These are phyloP conservation scores for Salix arbutifolia DNA, from an alignment of 345 rosid genomes.

Conservation along the genomic window DNA sequence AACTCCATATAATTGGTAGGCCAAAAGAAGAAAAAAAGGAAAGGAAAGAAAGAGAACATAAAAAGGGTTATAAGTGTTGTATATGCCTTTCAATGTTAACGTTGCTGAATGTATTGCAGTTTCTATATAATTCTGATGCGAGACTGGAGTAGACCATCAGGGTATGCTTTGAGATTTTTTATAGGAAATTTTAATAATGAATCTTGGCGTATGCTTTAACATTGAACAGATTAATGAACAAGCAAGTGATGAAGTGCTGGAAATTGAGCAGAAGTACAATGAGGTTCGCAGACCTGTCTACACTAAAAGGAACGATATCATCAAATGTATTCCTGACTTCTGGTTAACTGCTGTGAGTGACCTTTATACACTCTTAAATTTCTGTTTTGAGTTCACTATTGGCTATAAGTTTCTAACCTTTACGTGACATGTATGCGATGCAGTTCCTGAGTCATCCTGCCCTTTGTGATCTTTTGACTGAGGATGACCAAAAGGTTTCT, in stretches of 20 bases:
- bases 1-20: no score
- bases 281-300: constrained; percentile 24
- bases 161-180: neutral
- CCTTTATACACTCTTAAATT: neutral
- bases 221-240: constrained; percentile 20
- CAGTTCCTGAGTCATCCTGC: constrained; percentile 27
- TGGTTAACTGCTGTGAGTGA: constrained; percentile 28
- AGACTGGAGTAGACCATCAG: neutral
- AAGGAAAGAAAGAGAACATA: no score
- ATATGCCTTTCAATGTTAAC: no score
- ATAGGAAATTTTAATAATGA: neutral
- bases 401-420: neutral
- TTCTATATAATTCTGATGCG: no score
- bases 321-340: constrained; percentile 27
- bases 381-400: neutral
- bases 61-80: no score
- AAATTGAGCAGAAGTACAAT: constrained; percentile 24
- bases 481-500: constrained; percentile 24
- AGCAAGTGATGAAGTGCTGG: constrained; percentile 24
- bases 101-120: no score
- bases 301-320: constrained; percentile 18
- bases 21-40: no score
- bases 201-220: neutral
- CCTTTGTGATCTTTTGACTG: constrained; percentile 17
- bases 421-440: neutral